Percentiles rank a stretch among this genome's conserved stretches.
phyloP scores from a whole-genome alignment of 2,329 filamentous ascomycete genomes.

The Colletotrichum tanaceti region DNA sequence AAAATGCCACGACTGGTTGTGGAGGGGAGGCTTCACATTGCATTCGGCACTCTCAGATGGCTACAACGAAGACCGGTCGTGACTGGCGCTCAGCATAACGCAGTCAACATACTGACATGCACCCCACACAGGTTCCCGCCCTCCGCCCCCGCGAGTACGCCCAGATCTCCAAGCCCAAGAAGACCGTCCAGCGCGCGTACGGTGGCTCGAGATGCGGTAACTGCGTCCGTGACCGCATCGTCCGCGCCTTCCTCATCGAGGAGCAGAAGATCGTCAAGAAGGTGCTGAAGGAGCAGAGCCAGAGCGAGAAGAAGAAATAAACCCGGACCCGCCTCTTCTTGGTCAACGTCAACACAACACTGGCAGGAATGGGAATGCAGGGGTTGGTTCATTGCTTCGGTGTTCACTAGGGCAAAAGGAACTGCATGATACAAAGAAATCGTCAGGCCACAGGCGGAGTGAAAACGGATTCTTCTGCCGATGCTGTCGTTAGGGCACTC shows the following conservation, averaged over 20 bases:
- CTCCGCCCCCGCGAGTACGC: constrained; percentile 98
- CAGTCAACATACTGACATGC: constrained; percentile 12
- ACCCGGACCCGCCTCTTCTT: constrained; percentile 45
- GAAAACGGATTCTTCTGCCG: constrained; percentile 52
- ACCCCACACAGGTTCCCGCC: constrained; percentile 78
- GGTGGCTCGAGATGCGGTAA: constrained; percentile 98
- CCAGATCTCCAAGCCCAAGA: constrained; percentile 97
- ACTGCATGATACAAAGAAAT: constrained; percentile 60
- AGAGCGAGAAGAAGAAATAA: constrained; percentile 76
- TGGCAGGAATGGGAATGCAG: constrained; percentile 45
- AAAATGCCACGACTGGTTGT: not conserved
- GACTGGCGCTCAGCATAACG: not conserved
- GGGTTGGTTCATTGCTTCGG: constrained; percentile 64
- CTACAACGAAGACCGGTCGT: constrained; percentile 5
- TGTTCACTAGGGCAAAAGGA: constrained; percentile 64
- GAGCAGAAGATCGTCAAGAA: constrained; percentile 99
- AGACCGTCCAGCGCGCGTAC: constrained; percentile 98
- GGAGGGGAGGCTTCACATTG: not conserved
- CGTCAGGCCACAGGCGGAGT: constrained; percentile 43
- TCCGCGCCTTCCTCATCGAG: constrained; percentile 99
- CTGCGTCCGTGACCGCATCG: constrained; percentile 98
- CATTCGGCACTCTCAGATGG: constrained; percentile 26
- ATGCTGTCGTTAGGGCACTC: constrained; percentile 57
- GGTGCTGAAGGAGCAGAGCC: constrained; percentile 99
- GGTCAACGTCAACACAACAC: constrained; percentile 41